Percentiles rank a stretch among this genome's conserved stretches.
Evolutionary conservation across 805 yeast species (phyloP).

Genomic region (Candida ascalaphidarum): DNA sequence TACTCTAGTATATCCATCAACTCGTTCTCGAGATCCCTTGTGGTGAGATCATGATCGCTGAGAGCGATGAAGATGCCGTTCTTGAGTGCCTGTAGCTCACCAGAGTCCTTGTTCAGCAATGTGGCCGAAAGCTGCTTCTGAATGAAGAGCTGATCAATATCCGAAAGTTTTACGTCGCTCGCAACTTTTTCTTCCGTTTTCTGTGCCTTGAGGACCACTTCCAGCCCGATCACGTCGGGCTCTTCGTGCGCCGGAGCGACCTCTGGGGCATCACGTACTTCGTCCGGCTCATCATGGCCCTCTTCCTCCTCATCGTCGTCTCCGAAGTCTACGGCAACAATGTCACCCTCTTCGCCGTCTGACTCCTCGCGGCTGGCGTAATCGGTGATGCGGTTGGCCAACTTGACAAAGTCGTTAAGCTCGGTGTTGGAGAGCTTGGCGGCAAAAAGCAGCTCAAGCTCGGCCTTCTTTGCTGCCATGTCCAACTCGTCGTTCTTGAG

Average conservation of each 20-base stretch:
- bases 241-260: constrained; percentile 7
- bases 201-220: constrained; percentile 1
- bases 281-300: constrained; percentile 5
- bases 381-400: constrained; percentile 44
- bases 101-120: constrained; percentile 28
- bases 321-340: constrained; percentile 38
- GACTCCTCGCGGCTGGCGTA: constrained; percentile 23
- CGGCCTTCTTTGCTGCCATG: constrained; percentile 38
- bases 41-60: constrained; percentile 21
- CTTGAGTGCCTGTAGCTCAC: constrained; percentile 27
- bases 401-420: constrained; percentile 37
- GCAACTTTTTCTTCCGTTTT: not conserved
- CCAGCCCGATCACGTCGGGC: constrained; percentile 17
- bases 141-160: constrained; percentile 38
- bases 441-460: constrained; percentile 42
- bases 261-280: constrained; percentile 9
- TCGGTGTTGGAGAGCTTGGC: constrained; percentile 29
- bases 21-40: constrained; percentile 43
- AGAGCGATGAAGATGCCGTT: constrained; percentile 32
- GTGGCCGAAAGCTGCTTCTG: constrained; percentile 38
- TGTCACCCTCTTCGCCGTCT: constrained; percentile 19
- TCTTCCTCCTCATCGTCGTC: constrained; percentile 22
- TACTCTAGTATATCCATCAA: constrained; percentile 44
- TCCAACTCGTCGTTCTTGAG: constrained; percentile 38
- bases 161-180: constrained; percentile 4